These are phyloP conservation scores for Albifimbria verrucaria DNA, from an alignment of 2,329 filamentous ascomycete genomes.

Conservation along the genomic window DNA sequence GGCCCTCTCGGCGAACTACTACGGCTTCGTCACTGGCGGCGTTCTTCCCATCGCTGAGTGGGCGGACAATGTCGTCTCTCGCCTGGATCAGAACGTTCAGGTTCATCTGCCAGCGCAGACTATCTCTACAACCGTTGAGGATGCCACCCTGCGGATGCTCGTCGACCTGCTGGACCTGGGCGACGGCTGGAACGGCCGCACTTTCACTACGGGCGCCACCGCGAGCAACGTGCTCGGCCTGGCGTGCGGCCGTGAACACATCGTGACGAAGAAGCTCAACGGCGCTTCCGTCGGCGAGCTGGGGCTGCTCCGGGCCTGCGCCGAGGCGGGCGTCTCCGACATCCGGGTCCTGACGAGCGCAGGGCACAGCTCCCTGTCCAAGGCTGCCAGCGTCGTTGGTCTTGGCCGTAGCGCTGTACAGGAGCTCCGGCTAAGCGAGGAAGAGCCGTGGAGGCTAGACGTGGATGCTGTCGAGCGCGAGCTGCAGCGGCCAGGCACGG, in stretches of 20 bases:
- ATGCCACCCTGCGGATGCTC: conserved; percentile 66
- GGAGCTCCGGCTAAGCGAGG: conserved; percentile 48
- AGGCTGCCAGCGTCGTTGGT: conserved; percentile 80
- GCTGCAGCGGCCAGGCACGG: conserved; percentile 49
- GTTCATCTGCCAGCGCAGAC: conserved; percentile 78
- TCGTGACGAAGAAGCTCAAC: conserved; percentile 36
- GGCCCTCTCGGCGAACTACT: conserved; percentile 67
- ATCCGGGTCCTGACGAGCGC: conserved; percentile 78
- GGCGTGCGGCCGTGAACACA: conserved; percentile 61
- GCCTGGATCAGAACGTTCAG: conserved; percentile 78
- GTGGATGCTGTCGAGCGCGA: conserved; percentile 60
- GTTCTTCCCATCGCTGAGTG: conserved; percentile 73
- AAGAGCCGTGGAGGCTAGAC: conserved; percentile 68
- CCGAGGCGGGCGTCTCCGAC: conserved; percentile 57
- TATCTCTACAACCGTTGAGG: conserved; percentile 73
- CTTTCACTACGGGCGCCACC: conserved; percentile 62
- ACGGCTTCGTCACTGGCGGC: conserved; percentile 86
- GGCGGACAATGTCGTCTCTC: conserved; percentile 80
- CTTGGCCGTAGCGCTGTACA: conserved; percentile 69
- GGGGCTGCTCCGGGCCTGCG: conserved; percentile 67
- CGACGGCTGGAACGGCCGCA: conserved; percentile 55
- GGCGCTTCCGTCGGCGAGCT: conserved; percentile 60
- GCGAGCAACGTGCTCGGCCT: conserved; percentile 78
- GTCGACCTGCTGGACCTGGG: conserved; percentile 60
- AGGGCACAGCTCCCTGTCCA: conserved; percentile 79